Evolutionary conservation across 306 rosid species (phyloP).

Genomic region (Pyrus bretschneideri): DNA sequence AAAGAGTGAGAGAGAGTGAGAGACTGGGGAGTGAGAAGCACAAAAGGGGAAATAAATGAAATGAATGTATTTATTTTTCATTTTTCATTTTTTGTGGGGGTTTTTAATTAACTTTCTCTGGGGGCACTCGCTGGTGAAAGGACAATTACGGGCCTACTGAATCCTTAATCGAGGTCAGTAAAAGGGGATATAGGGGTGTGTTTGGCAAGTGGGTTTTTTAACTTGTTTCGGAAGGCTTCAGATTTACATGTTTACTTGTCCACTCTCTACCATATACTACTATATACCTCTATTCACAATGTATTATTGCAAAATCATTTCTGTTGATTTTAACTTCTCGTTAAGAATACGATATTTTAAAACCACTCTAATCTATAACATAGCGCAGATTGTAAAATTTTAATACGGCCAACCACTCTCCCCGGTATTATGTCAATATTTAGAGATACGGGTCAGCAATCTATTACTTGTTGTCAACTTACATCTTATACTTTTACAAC

Average conservation of each 20-base stretch:
- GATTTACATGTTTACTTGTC: background rate
- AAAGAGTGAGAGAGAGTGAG: background rate
- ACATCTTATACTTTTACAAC: background rate
- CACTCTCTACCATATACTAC: too few relatives aligned
- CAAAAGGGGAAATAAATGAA: slow-evolving; percentile 2
- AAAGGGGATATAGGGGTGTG: background rate
- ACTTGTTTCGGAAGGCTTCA: background rate
- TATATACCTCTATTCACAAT: background rate
- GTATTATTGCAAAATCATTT: background rate
- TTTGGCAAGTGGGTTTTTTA: background rate
- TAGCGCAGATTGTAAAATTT: too few relatives aligned
- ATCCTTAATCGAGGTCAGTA: slow-evolving; percentile 19
- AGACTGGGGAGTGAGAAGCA: background rate
- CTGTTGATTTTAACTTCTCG: too few relatives aligned
- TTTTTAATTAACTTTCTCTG: background rate
- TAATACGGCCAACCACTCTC: background rate
- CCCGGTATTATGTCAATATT: too few relatives aligned
- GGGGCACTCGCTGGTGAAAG: slow-evolving; percentile 18
- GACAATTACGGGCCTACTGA: slow-evolving; percentile 15
- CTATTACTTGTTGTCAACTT: too few relatives aligned
- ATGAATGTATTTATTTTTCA: background rate
- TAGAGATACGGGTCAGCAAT: background rate
- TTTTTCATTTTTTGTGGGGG: background rate
- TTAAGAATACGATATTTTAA: too few relatives aligned
- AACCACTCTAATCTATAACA: too few relatives aligned